phyloP scores from a whole-genome alignment of 1,284 basidiomycete genomes.

The Ustilago crameri region DNA sequence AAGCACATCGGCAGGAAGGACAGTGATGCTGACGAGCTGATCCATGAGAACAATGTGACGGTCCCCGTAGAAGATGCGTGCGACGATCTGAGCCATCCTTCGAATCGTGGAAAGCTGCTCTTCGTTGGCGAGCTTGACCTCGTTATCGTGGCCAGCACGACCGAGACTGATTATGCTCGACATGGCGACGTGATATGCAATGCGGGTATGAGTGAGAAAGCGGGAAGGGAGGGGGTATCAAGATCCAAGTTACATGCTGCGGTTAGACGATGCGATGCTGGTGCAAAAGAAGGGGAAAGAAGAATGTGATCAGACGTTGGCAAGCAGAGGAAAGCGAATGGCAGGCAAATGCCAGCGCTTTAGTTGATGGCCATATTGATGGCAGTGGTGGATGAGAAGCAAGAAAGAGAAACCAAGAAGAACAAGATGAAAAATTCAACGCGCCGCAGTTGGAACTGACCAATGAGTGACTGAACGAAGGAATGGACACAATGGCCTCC shows the following conservation, averaged over 20 bases:
- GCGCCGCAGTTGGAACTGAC: slow-evolving; percentile 3
- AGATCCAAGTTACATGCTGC: slow-evolving; percentile 1
- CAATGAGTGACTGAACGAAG: too few species aligned
- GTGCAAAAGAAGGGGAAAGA: slow-evolving; percentile 4
- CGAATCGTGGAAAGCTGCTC: slow-evolving; percentile 61
- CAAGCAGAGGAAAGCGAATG: slow-evolving; percentile 1
- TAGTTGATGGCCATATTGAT: slow-evolving; percentile 23
- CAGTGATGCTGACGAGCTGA: slow-evolving; percentile 86
- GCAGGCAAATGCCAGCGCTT: slow-evolving; percentile 6
- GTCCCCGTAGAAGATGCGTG: slow-evolving; percentile 92
- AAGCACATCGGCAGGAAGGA: slow-evolving; percentile 91
- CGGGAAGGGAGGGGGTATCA: background rate
- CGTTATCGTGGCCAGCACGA: slow-evolving; percentile 33
- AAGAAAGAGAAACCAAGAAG: background rate
- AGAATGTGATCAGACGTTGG: slow-evolving; percentile 16
- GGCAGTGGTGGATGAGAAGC: slow-evolving; percentile 12
- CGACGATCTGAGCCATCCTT: slow-evolving; percentile 86
- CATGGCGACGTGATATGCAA: slow-evolving; percentile 9
- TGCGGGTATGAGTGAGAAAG: background rate
- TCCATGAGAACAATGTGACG: slow-evolving; percentile 91
- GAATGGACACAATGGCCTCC: background rate
- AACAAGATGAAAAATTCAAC: background rate
- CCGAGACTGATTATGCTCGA: slow-evolving; percentile 29
- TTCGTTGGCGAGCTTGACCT: slow-evolving; percentile 52
- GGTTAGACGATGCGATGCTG: slow-evolving; percentile 1